Conservation (phyloP, 73 alveolate genomes). For the Paramecium pentaurelia region DNA sequence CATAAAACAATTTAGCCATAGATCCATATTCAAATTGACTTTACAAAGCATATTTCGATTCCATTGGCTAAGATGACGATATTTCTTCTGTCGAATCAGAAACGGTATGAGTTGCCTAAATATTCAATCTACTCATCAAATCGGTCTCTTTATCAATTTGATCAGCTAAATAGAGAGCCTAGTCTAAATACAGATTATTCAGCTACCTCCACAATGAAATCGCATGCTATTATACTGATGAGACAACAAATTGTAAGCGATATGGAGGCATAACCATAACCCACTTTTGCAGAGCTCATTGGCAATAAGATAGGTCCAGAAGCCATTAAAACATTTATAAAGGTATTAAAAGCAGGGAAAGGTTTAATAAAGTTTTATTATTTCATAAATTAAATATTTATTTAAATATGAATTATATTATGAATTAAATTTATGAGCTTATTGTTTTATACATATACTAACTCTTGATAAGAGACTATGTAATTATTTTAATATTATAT, state of each 20-base stretch:
- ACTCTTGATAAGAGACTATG: neutral
- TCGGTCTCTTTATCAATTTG: neutral
- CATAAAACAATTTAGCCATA: conserved; percentile 46
- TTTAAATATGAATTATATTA: neutral
- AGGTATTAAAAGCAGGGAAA: conserved; percentile 56
- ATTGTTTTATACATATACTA: neutral
- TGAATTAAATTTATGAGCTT: neutral
- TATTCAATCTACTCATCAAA: neutral
- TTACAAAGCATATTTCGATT: neutral
- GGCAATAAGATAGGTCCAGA: conserved; percentile 29
- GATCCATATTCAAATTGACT: conserved; percentile 54
- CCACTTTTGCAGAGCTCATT: conserved; percentile 20
- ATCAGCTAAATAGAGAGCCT: neutral
- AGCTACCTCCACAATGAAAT: conserved; percentile 39
- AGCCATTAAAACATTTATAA: neutral
- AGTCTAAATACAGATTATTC: neutral
- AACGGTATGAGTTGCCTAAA: neutral
- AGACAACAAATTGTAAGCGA: neutral
- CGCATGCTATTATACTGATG: conserved; percentile 49
- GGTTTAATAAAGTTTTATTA: conserved; percentile 6
- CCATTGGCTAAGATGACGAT: neutral
- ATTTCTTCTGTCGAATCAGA: conserved; percentile 3
- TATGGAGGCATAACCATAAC: conserved; percentile 45
- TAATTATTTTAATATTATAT: neutral
- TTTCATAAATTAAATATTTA: neutral